Evolutionary conservation across 2,329 filamentous ascomycete species (phyloP), one percentile per base, ranked within the genome.

Genomic region (Penicillium hordei): DNA sequence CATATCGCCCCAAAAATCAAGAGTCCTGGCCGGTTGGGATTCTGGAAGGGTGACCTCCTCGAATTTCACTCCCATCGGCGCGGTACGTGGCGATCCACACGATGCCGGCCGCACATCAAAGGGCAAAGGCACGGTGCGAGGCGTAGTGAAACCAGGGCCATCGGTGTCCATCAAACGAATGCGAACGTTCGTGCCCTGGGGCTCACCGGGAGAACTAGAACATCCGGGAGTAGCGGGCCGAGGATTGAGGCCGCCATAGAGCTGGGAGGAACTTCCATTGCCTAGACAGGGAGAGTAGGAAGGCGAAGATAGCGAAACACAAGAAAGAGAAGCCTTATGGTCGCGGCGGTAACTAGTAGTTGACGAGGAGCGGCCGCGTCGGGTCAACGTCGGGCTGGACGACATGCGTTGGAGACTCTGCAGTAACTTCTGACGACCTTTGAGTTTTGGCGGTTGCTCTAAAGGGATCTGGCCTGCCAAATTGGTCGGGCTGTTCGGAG

Each of bases 321-420:
- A 88, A 27, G 86, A 88, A 65, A 87, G 81, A 12, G 85, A 87
- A 4, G 81, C 86, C 78, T 81, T 91, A 19, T 79, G 79, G 60
- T 80, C 77, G 53, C 76, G 87, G 10, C 88, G 85, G 67, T 88
- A 89, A 68, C 84, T 87, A 57, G 85, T 82, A 7, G 60, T 62
- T 19, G 90, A 88, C 55, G 86, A 82, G 27, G 85, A 79, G 58
- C 89, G 84, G 55, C 86, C 83, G 53, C 86, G 74, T 57, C 84
- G 83, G 40, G 83, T 80, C 50, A 96, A 77, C 17, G 89, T 90
- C 1, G 89, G 87, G 7, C 88, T 91, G 0, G 91, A 96, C 12
- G 90, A 88, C 69, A 95, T 93, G 57, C 90, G 87, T 61, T 93
- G 88, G 48, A 96, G 82, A 33, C 87, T 86, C 61, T 87, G 86